Evolutionary conservation across 1,139 yeast genomes (phyloP), one percentile per base, ranked within the genome.

Genomic region (Sugiyamaella novakii): DNA sequence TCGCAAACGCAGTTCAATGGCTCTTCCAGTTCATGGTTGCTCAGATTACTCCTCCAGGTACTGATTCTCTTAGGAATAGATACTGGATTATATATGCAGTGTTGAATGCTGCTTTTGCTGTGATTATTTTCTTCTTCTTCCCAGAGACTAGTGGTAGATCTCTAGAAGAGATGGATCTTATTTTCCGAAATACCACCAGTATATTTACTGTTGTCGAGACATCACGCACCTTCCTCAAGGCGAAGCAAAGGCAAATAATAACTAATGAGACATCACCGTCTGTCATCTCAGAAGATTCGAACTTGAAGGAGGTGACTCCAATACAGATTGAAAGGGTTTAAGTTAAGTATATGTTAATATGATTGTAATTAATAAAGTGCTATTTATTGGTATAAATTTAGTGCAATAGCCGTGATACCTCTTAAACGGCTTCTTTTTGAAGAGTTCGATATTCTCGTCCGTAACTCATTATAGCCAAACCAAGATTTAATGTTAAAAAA

Each of bases 1-100:
- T 87, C 55, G 83, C 95, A 1, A 87, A 96, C 0, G 95, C 95
- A 1, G 81, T 95, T 10, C 88, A 88, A 66, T 88, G 96, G 96
- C 76, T 87, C 12, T 87, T 87, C 70, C 88, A 89, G 68, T 73
- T 71, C 50, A 62, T 72, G 65, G 61, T 72, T 18, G 72, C 72
- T 12, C 60, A 67, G 46, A 62, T 69, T 37, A 69, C 72, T 24
- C 74, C 74, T 11, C 54, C 66, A 15, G 74, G 71, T 51, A 64
- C 73, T 45, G 58, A 57, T 35, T 63, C 63, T 40, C 61, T 73
- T 48, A 63, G 60, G 6, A 72, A 69, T 62, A 60, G 58, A 52
- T 67, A 69, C 28, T 63, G 66, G 45, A 63, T 63, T 52, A 62
- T 71, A 30, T 71, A 64, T 51, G 70, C 66, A 29, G 65, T 60